Percentiles rank a stretch among this genome's conserved stretches.
Conservation (phyloP, 805 yeast genomes). For the Yarrowia bubula region DNA sequence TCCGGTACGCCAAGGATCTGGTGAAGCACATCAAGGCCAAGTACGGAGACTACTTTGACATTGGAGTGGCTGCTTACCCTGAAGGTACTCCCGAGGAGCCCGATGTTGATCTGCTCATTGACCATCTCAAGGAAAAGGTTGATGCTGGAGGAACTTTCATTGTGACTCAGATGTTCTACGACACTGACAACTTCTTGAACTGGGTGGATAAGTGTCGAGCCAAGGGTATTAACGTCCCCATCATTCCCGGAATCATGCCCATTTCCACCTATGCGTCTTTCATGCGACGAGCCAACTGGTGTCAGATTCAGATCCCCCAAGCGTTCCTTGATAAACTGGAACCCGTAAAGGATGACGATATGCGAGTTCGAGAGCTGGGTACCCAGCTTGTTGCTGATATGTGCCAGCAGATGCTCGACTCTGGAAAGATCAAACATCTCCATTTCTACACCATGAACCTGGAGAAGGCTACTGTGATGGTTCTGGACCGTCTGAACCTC, state of each 20-base stretch:
- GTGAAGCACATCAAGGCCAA: slow-evolving; percentile 68
- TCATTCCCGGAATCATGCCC: slow-evolving; percentile 98
- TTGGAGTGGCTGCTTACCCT: slow-evolving; percentile 97
- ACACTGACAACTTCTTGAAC: slow-evolving; percentile 73
- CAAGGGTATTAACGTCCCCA: slow-evolving; percentile 76
- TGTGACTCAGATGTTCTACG: slow-evolving; percentile 96
- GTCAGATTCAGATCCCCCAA: slow-evolving; percentile 76
- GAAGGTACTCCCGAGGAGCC: slow-evolving; percentile 94
- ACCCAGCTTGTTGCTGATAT: slow-evolving; percentile 76
- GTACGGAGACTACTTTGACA: slow-evolving; percentile 86
- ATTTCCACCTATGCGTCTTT: slow-evolving; percentile 93
- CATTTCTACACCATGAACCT: slow-evolving; percentile 98
- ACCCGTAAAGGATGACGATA: slow-evolving; percentile 87
- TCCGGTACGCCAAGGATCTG: slow-evolving; percentile 83
- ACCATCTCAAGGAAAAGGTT: slow-evolving; percentile 76
- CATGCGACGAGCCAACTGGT: slow-evolving; percentile 92
- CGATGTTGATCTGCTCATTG: slow-evolving; percentile 51
- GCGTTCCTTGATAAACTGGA: slow-evolving; percentile 67
- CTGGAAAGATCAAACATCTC: slow-evolving; percentile 75
- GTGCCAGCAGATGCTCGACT: slow-evolving; percentile 70
- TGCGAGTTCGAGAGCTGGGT: slow-evolving; percentile 80
- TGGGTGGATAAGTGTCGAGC: slow-evolving; percentile 78
- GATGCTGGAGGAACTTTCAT: slow-evolving; percentile 94
- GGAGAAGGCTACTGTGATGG: slow-evolving; percentile 86
- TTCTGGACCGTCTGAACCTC: slow-evolving; percentile 69